A percentile compares a stretch with the other conserved stretches of the same genome.
phyloP scores from a whole-genome alignment of 192 early-diverging fungal genomes.

The Entomortierella lignicola region DNA sequence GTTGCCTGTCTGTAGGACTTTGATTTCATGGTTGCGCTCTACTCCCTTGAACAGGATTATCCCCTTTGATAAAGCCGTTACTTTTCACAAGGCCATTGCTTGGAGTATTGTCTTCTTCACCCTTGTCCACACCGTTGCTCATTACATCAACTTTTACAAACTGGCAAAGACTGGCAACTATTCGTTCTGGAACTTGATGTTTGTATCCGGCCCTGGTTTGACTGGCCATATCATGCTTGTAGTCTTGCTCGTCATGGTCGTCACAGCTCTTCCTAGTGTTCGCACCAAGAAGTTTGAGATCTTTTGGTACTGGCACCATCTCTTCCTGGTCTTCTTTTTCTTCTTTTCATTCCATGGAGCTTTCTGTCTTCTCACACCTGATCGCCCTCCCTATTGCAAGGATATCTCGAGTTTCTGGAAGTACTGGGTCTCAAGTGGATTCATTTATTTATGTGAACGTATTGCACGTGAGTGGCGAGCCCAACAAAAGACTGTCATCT shows the following conservation, averaged over 20 bases:
- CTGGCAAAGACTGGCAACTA: constrained; percentile 33
- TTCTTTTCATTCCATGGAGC: constrained; percentile 77
- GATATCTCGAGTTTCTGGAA: constrained; percentile 66
- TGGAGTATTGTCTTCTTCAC: constrained; percentile 75
- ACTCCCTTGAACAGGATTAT: constrained; percentile 71
- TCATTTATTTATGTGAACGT: constrained; percentile 73
- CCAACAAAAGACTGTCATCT: constrained; percentile 66
- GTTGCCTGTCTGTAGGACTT: constrained; percentile 86
- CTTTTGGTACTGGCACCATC: constrained; percentile 86
- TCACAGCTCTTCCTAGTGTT: constrained; percentile 65
- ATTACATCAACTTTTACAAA: constrained; percentile 68
- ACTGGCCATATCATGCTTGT: constrained; percentile 81
- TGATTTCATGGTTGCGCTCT: constrained; percentile 64
- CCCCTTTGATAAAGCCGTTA: constrained; percentile 78
- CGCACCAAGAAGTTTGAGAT: constrained; percentile 74
- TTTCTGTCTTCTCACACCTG: constrained; percentile 62
- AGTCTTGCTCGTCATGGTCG: constrained; percentile 67
- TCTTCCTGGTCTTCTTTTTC: constrained; percentile 74
- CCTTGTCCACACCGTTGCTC: constrained; percentile 69
- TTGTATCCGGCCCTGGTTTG: constrained; percentile 62
- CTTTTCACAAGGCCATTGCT: constrained; percentile 79
- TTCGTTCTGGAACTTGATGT: constrained; percentile 52
- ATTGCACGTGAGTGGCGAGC: constrained; percentile 71
- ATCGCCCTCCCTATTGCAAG: constrained; percentile 56
- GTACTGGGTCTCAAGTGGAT: constrained; percentile 65